These are phyloP conservation scores for Xylaria arbuscula DNA, from an alignment of 2,329 filamentous ascomycete species.

Conservation along the genomic window DNA sequence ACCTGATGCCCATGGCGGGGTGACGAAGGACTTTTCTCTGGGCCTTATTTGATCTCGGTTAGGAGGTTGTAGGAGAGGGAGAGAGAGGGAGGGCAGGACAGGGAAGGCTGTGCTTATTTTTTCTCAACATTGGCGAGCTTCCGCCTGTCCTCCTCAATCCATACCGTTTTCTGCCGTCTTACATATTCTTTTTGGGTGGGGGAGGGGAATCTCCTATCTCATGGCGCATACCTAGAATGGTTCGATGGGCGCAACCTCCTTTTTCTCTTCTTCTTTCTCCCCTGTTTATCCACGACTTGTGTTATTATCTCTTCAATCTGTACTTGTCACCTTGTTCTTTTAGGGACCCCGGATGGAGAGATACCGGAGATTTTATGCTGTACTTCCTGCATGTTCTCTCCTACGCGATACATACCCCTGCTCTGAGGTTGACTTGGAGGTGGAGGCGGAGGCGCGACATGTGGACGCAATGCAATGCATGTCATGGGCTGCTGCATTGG, in stretches of 20 bases:
- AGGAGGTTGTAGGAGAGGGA: not conserved
- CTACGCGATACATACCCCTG: conserved; percentile 16
- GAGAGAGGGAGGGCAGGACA: not conserved
- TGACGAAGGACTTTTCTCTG: not conserved
- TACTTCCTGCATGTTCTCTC: conserved; percentile 13
- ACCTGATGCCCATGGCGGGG: not conserved
- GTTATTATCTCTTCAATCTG: not conserved
- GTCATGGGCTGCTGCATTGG: conserved; percentile 3
- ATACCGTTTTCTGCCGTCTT: not conserved
- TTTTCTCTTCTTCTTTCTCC: not conserved
- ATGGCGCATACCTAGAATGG: not conserved
- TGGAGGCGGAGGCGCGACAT: conserved; percentile 13
- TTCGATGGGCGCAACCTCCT: not conserved
- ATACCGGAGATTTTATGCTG: conserved; percentile 14
- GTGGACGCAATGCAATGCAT: conserved; percentile 24
- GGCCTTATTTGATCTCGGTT: not conserved
- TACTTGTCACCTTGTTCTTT: too few species aligned
- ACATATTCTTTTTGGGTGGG: not conserved
- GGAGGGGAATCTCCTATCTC: not conserved
- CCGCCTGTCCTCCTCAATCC: not conserved
- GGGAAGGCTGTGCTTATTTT: conserved; percentile 8
- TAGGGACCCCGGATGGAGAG: not conserved
- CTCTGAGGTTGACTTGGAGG: conserved; percentile 16
- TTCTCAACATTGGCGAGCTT: not conserved
- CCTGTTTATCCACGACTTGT: not conserved